These are phyloP conservation scores for Penicillium glabrum DNA, from an alignment of 2,329 filamentous ascomycete genomes.

Conservation along the genomic window DNA sequence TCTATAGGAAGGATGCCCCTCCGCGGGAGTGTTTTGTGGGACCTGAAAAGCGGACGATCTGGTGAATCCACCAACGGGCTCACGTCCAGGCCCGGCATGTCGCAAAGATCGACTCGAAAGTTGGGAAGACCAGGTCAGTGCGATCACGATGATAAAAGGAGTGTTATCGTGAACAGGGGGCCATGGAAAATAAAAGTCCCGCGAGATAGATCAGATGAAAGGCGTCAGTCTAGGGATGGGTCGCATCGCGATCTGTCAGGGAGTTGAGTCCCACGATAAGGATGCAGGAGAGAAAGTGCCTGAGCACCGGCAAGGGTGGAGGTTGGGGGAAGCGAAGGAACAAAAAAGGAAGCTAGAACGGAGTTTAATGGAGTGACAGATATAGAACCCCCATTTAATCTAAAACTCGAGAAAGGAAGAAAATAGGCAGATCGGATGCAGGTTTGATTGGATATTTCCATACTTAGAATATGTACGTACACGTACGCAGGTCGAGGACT, in stretches of 20 bases:
- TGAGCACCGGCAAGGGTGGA: not conserved
- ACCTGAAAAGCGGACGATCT: slow-evolving; percentile 35
- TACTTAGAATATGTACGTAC: not conserved
- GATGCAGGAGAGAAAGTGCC: not conserved
- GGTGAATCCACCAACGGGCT: slow-evolving; percentile 28
- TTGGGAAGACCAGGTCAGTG: not conserved
- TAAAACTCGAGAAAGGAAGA: not conserved
- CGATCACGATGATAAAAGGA: not conserved
- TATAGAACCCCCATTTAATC: not conserved
- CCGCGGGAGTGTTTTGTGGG: slow-evolving; percentile 43
- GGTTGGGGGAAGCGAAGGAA: not conserved
- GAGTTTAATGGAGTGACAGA: not conserved
- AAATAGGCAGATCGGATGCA: not conserved
- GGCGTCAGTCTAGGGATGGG: not conserved
- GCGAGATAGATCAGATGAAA: not conserved
- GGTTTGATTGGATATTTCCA: not conserved
- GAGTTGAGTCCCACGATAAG: not conserved
- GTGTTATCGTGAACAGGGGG: not conserved
- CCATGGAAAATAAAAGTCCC: not conserved
- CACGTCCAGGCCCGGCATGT: slow-evolving; percentile 34
- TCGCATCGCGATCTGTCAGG: slow-evolving; percentile 1
- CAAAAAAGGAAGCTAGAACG: not conserved
- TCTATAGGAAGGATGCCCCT: slow-evolving; percentile 30
- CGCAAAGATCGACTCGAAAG: slow-evolving; percentile 5
- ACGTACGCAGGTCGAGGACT: not conserved